Evolutionary conservation across 306 rosid genomes (phyloP), one percentile per base, ranked within the genome.

Genomic region (Quercus robur): DNA sequence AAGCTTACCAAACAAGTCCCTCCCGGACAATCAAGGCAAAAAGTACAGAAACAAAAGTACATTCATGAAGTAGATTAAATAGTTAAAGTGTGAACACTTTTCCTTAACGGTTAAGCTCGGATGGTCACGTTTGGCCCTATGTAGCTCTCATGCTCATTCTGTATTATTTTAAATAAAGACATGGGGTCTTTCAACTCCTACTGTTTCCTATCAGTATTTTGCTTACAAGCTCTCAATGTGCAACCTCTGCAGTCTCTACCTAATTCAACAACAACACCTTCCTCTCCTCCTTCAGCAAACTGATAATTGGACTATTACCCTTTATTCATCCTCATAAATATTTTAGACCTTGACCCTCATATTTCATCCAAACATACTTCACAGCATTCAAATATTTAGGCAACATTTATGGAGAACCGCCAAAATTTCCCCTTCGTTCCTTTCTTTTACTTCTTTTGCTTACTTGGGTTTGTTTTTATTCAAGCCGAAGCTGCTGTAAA

Each of bases 401-500:
- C 14, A 10, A 59, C 67, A 10, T 11, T 23, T 9, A 71, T 71
- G 75, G 75, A 14, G 19, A 31, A 56, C 19, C 54, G 17, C 15
- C 15, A 13, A 49, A 49, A 49, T 49, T 49, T 49, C 13, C 3
- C 18, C 11, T 8, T 10, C 4, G 1, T 28, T 2, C 55, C 15
- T 4, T 31, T 75, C 26, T 75, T 58, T 26, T 74, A 49, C 54
- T 49, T 49, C 35, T 63, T 73, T 38, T 54, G 61, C n/a, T 30
- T 54, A 14, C 52, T 74, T 58, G 77, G 62, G 19, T 13, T 73
- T 12, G 14, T 73, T 44, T 52, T 38, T 4, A 13, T 23, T 38
- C 83, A 74, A 3, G 44, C 68, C 4, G 56, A 80, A 80, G 78
- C 83, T 73, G 83, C 78, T 11, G 33, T 73, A 10, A 80, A 73